Base-by-base conservation (phyloP, 192 early-diverging fungal species). In the Phlyctochytrium arcticum region DNA sequence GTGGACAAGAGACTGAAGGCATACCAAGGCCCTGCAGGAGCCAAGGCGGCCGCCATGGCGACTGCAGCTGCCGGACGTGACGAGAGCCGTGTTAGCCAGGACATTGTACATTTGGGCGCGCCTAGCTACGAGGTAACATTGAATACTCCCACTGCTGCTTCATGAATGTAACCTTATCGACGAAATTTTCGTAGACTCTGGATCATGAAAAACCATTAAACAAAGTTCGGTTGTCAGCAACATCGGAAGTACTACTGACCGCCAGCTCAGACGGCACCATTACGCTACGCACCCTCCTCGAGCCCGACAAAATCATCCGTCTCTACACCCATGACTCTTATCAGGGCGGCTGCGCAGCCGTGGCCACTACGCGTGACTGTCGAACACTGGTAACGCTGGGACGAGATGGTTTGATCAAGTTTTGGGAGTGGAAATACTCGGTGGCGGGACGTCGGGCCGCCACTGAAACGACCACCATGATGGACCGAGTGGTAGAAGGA, bases 351-450 rank as follows among this genome's bases (percentile, higher is more conserved):
- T 72, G 80, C 3, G 24, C 30, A 6, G 57, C 71, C 15, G 57
- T 74, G 6, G 69, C 67, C 6, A 31, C 76, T 5, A 76, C 67
- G 7, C 35, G 62, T 12, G 77, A 82, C 60, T 65, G 67, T 23
- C 42, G 73, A 6, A 31, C 48, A 26, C 37, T 82, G 1, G 69
- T 71, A 51, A 68, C 76, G 4, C 44, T 67, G 6, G 83, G 83
- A 8, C 42, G 50, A 33, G 83, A 79, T 48, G 73, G 76, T 0
- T 21, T 80, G 2, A 6, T 85, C 1, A 59, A 69, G 12, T 33
- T 67, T 2, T 83, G 72, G 60, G 78, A 82, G 15, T 85, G 83
- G 83, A 69, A 71, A 35, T 74, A 69, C 48, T 67, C 29, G n/a
- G 51, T 74, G 3, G 60, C 70, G 5, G 73, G 75, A 5, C 54